A percentile compares a stretch with the other conserved stretches of the same genome.
Evolutionary conservation across 169 alveolate species (phyloP).

Genomic region (Plasmodium vivax): DNA sequence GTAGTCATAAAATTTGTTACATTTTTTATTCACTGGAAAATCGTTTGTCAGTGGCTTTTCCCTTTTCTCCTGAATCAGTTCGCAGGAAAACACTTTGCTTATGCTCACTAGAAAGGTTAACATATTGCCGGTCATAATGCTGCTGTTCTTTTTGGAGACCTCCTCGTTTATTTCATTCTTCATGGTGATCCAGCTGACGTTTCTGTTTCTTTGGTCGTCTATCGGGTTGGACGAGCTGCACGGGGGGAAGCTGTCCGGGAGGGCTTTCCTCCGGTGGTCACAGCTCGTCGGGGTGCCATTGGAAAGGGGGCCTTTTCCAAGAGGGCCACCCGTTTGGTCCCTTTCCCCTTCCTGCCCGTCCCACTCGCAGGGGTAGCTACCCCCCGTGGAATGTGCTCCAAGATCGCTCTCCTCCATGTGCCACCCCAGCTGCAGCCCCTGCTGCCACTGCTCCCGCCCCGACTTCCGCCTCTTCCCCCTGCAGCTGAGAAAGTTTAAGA

Average conservation of each 20-base stretch:
- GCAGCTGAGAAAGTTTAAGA: background rate
- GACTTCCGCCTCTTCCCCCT: background rate
- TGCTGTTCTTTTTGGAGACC: constrained; percentile 14
- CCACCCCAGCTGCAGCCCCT: too few species aligned
- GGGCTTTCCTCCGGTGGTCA: background rate
- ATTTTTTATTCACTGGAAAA: constrained; percentile 1
- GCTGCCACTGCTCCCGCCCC: background rate
- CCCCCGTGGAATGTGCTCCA: background rate
- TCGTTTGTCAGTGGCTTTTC: constrained; percentile 26
- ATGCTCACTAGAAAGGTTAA: constrained; percentile 39
- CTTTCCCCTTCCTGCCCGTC: background rate
- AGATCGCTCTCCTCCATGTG: background rate
- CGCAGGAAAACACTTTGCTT: constrained; percentile 55
- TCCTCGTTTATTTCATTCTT: constrained; percentile 25
- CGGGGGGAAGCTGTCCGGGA: background rate
- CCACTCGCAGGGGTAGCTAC: background rate
- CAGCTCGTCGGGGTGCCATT: background rate
- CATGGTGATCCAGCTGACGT: constrained; percentile 26
- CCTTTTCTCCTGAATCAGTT: constrained; percentile 42
- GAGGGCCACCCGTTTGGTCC: background rate
- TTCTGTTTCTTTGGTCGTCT: constrained; percentile 27
- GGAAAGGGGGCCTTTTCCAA: too few species aligned
- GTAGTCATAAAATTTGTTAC: constrained; percentile 47
- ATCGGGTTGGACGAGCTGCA: background rate
- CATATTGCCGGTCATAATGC: constrained; percentile 4